phyloP scores from a whole-genome alignment of 2,329 filamentous ascomycete genomes.

The Aquanectria penicillioides region DNA sequence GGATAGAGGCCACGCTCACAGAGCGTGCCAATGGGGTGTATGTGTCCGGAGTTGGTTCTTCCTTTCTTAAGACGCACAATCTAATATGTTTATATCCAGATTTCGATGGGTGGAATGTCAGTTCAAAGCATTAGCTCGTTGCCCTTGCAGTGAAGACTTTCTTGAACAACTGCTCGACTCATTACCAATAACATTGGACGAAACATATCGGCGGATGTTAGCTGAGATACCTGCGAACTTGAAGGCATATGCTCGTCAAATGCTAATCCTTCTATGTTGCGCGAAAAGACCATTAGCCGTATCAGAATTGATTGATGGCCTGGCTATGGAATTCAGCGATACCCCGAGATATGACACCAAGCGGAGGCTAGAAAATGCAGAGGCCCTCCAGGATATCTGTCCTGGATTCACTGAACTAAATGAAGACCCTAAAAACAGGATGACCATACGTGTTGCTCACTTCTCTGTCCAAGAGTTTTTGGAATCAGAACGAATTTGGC shows the following conservation, averaged over 20 bases:
- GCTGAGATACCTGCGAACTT: not conserved
- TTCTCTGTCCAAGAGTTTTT: constrained; percentile 28
- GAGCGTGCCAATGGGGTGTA: constrained; percentile 14
- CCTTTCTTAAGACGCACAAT: not conserved
- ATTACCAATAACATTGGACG: constrained; percentile 39
- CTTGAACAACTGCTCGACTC: constrained; percentile 39
- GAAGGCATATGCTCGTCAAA: not conserved
- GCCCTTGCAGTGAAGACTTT: constrained; percentile 14
- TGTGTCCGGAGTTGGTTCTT: not conserved
- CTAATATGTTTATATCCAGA: constrained; percentile 17
- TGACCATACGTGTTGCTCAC: constrained; percentile 12
- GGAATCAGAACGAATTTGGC: constrained; percentile 14
- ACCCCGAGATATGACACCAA: constrained; percentile 6
- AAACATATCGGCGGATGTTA: constrained; percentile 40
- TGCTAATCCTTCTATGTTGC: constrained; percentile 13
- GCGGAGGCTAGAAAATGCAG: constrained; percentile 1
- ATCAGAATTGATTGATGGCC: not conserved
- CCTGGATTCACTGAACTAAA: constrained; percentile 15
- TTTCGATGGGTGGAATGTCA: constrained; percentile 40
- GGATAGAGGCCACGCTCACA: constrained; percentile 12
- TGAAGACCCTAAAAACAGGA: not conserved
- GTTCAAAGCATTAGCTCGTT: constrained; percentile 25
- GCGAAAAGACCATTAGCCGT: constrained; percentile 3
- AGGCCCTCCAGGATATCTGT: constrained; percentile 16
- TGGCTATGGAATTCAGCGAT: constrained; percentile 12